Percentiles rank a stretch among this genome's conserved stretches.
Evolutionary conservation across 1,139 yeast genomes (phyloP).

Genomic region (Saccharomyces uvarum): DNA sequence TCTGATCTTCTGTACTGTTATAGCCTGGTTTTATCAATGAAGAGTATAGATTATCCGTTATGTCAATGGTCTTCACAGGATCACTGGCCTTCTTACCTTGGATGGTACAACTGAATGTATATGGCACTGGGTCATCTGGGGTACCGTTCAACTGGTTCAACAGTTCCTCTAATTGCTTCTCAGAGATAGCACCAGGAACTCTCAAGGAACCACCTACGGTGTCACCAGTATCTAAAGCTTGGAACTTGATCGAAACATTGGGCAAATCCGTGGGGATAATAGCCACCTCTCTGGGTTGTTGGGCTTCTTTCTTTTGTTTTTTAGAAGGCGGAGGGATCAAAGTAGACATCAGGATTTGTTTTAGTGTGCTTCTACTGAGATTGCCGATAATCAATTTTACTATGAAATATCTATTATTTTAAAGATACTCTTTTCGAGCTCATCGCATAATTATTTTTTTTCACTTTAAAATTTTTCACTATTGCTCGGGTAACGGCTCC

Average conservation of each 20-base stretch:
- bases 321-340: slow-evolving; percentile 90
- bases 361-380: not conserved
- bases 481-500: not conserved
- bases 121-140: slow-evolving; percentile 81
- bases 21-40: slow-evolving; percentile 81
- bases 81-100: slow-evolving; percentile 35
- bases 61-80: slow-evolving; percentile 47
- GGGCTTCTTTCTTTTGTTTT: slow-evolving; percentile 78
- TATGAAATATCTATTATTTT: not conserved
- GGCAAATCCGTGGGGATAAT: slow-evolving; percentile 74
- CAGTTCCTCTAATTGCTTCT: slow-evolving; percentile 79
- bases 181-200: slow-evolving; percentile 86
- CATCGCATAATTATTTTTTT: not conserved
- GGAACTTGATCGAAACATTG: slow-evolving; percentile 78
- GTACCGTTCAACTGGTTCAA: slow-evolving; percentile 63
- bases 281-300: slow-evolving; percentile 67
- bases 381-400: not conserved
- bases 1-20: slow-evolving; percentile 85
- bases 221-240: slow-evolving; percentile 93
- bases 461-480: not conserved
- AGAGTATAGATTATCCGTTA: slow-evolving; percentile 64
- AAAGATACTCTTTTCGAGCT: not conserved
- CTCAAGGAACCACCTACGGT: slow-evolving; percentile 75
- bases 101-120: slow-evolving; percentile 65
- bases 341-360: slow-evolving; percentile 61